Evolutionary conservation across 1,284 basidiomycete species (phyloP).

Genomic region (Lentinus polychrous): DNA sequence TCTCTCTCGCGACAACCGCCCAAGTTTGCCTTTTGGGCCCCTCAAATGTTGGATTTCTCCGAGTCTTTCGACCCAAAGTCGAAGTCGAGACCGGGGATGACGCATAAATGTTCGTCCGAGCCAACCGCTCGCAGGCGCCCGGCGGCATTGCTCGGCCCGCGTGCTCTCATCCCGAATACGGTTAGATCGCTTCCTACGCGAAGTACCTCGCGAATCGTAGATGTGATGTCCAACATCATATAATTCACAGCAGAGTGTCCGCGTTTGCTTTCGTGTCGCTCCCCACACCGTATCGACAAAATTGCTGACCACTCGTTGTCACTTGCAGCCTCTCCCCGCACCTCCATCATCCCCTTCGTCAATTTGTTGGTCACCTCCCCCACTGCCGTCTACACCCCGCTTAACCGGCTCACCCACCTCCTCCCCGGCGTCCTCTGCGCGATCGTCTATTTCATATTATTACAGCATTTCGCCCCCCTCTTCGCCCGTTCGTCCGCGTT

Average conservation of each 20-base stretch:
- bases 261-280: not conserved
- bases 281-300: not conserved
- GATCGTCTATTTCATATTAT: constrained; percentile 5
- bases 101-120: no score
- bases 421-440: constrained; percentile 12
- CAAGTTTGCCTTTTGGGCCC: constrained; percentile 9
- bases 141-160: no score
- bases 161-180: no score
- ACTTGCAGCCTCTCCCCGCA: constrained; percentile 11
- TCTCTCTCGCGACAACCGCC: constrained; percentile 9
- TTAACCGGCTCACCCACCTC: constrained; percentile 8
- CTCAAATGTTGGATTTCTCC: not conserved
- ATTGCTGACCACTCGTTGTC: not conserved
- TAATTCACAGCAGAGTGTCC: no score
- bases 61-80: no score
- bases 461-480: constrained; percentile 7
- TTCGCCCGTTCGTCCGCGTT: constrained; percentile 6
- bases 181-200: no score
- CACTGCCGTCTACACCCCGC: constrained; percentile 11
- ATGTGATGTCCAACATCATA: no score
- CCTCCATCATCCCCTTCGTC: constrained; percentile 3
- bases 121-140: no score
- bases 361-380: constrained; percentile 2
- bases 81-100: no score
- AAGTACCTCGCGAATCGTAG: no score